Percentiles rank a stretch among this genome's conserved stretches.
These are phyloP conservation scores for Cymbidium sinense DNA, from an alignment of 106 monocot genomes.

Conservation along the genomic window DNA sequence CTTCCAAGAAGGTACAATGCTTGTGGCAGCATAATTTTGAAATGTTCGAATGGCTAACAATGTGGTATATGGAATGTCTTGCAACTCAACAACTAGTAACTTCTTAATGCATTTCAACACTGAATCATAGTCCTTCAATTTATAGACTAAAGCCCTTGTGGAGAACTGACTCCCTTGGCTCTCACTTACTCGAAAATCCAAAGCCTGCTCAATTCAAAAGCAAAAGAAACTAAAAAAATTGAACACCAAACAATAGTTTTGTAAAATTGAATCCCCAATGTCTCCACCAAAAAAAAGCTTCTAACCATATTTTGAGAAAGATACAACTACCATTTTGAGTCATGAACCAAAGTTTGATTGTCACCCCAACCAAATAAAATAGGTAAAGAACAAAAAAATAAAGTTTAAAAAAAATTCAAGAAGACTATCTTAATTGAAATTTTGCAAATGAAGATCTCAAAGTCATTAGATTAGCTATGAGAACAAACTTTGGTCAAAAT, in stretches of 20 bases:
- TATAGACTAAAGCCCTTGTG: conserved; percentile 29
- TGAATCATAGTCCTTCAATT: conserved; percentile 50
- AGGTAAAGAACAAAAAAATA: background rate
- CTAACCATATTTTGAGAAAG: background rate
- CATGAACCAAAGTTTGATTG: background rate
- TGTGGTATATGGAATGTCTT: conserved; percentile 75
- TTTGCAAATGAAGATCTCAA: too few species aligned
- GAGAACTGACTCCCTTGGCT: conserved; percentile 38
- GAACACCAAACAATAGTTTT: background rate
- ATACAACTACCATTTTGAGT: background rate
- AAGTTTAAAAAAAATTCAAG: too few species aligned
- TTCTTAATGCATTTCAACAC: conserved; percentile 56
- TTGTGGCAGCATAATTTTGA: conserved; percentile 24
- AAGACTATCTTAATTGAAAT: too few species aligned
- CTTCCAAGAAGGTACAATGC: conserved; percentile 50
- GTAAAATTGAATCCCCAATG: background rate
- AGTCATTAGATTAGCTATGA: too few species aligned
- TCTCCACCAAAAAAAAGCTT: background rate
- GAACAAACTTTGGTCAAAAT: too few species aligned
- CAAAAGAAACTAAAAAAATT: background rate
- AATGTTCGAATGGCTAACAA: conserved; percentile 55
- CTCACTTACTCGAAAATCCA: conserved; percentile 29
- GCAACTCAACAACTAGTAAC: conserved; percentile 32
- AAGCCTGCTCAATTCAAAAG: conserved; percentile 23
- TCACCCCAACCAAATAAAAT: background rate